A percentile compares a stretch with the other conserved stretches of the same genome.
These are phyloP conservation scores for Inonotus obliquus DNA, from an alignment of 1,284 basidiomycete species.

Conservation along the genomic window DNA sequence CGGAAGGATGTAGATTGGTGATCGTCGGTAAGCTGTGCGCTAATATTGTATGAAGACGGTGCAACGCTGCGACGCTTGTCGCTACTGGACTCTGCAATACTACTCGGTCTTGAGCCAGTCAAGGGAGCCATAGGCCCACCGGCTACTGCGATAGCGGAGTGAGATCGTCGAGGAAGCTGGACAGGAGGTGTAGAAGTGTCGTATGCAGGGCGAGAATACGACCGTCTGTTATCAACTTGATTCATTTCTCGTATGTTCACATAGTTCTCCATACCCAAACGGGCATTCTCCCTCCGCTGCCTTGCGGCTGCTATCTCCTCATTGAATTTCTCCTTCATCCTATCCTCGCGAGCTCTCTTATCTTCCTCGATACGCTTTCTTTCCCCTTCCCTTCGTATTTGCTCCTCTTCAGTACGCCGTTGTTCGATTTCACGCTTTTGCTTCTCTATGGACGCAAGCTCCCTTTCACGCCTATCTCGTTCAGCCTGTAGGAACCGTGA, in stretches of 20 bases:
- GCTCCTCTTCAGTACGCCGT: conserved; percentile 46
- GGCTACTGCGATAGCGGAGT: background rate
- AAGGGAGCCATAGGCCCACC: background rate
- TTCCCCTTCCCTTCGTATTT: conserved; percentile 50
- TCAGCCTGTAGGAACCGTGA: conserved; percentile 60
- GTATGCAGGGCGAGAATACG: conserved; percentile 35
- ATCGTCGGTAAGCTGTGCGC: background rate
- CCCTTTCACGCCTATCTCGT: conserved; percentile 44
- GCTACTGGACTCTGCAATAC: background rate
- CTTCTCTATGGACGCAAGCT: conserved; percentile 35
- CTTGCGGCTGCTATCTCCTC: conserved; percentile 62
- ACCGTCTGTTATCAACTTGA: conserved; percentile 20
- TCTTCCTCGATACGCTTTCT: conserved; percentile 44
- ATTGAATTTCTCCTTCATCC: conserved; percentile 45
- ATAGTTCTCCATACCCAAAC: conserved; percentile 37
- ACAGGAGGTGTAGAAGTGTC: conserved; percentile 27
- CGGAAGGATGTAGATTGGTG: background rate
- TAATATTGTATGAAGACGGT: background rate
- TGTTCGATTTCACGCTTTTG: conserved; percentile 44
- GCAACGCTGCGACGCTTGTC: conserved; percentile 5
- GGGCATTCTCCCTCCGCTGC: conserved; percentile 51
- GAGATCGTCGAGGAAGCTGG: background rate
- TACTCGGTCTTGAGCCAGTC: background rate
- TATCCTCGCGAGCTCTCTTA: conserved; percentile 33
- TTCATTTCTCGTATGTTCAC: conserved; percentile 22